A percentile compares a stretch with the other conserved stretches of the same genome.
These are phyloP conservation scores for Chrysanthemum makinoi DNA, from an alignment of 129 eudicot genomes.

Conservation along the genomic window DNA sequence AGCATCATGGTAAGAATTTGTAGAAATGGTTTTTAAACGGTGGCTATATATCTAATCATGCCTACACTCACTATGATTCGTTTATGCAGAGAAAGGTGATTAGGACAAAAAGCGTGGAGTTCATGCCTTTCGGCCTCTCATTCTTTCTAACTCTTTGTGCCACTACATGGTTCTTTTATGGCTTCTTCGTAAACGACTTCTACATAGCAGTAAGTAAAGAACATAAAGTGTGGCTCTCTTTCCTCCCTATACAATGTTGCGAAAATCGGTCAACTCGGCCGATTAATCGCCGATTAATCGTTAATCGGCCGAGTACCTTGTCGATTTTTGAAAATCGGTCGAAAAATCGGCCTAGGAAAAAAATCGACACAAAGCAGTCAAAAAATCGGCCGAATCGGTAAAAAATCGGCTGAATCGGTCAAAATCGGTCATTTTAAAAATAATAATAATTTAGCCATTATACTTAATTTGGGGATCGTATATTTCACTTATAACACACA, in stretches of 20 bases:
- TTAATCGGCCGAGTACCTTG: too few species aligned
- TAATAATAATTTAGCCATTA: too few species aligned
- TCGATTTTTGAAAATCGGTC: too few species aligned
- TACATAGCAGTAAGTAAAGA: constrained; percentile 54
- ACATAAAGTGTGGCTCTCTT: neutral
- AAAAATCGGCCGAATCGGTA: too few species aligned
- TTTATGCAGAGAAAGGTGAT: constrained; percentile 58
- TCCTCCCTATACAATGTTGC: neutral
- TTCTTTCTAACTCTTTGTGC: constrained; percentile 63
- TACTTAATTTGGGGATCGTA: too few species aligned
- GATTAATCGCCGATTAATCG: too few species aligned
- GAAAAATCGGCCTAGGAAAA: too few species aligned
- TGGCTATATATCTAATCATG: neutral
- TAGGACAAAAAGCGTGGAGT: constrained; percentile 68
- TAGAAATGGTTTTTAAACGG: neutral
- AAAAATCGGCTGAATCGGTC: too few species aligned
- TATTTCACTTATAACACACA: too few species aligned
- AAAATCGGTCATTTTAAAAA: too few species aligned
- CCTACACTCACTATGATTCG: neutral
- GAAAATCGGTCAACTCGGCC: too few species aligned
- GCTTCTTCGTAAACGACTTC: constrained; percentile 52
- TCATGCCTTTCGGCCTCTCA: constrained; percentile 65
- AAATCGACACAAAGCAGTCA: too few species aligned
- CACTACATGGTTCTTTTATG: constrained; percentile 75
- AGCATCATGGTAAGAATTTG: constrained; percentile 56